Evolutionary conservation across 208 protist species (phyloP).

Genomic region (Leptomonas pyrrhocoris): DNA sequence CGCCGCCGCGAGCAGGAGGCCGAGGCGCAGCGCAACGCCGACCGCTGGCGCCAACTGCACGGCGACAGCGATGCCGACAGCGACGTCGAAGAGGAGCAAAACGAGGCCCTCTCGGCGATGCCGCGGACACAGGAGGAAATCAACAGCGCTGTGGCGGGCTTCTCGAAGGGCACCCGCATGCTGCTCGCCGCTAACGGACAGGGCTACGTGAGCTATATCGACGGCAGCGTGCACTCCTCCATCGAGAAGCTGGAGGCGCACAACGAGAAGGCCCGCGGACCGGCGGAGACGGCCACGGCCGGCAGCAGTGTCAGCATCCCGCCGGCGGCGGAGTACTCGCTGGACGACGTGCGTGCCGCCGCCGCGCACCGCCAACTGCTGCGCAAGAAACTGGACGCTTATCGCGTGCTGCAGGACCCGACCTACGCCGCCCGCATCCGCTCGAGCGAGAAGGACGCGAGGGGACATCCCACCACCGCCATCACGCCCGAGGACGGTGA

Average conservation of each 20-base stretch:
- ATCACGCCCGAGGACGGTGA: slow-evolving; percentile 45
- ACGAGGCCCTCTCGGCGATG: slow-evolving; percentile 30
- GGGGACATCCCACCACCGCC: slow-evolving; percentile 25
- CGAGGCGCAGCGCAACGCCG: slow-evolving; percentile 16
- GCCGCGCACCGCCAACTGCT: slow-evolving; percentile 31
- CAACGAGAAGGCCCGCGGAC: slow-evolving; percentile 45
- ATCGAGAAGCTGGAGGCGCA: slow-evolving; percentile 38
- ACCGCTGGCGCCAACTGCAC: slow-evolving; percentile 20
- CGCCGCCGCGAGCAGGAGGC: slow-evolving; percentile 17
- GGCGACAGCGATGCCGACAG: slow-evolving; percentile 52
- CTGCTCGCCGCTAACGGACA: slow-evolving; percentile 30
- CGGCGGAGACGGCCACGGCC: slow-evolving; percentile 30
- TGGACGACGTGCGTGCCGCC: slow-evolving; percentile 32
- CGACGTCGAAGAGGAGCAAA: slow-evolving; percentile 35
- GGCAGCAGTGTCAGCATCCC: slow-evolving; percentile 42
- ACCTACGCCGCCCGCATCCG: slow-evolving; percentile 58
- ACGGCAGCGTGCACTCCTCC: slow-evolving; percentile 56
- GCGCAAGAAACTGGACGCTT: slow-evolving; percentile 68
- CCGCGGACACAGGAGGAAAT: slow-evolving; percentile 44
- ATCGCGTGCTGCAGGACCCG: slow-evolving; percentile 42
- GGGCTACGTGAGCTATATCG: slow-evolving; percentile 74
- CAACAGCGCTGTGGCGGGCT: slow-evolving; percentile 29
- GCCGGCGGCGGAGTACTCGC: slow-evolving; percentile 42
- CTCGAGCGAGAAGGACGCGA: slow-evolving; percentile 43
- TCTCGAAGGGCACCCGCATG: slow-evolving; percentile 41